Base-by-base conservation (phyloP, 1,284 basidiomycete genomes). In the Fomitiporia mediterranea region DNA sequence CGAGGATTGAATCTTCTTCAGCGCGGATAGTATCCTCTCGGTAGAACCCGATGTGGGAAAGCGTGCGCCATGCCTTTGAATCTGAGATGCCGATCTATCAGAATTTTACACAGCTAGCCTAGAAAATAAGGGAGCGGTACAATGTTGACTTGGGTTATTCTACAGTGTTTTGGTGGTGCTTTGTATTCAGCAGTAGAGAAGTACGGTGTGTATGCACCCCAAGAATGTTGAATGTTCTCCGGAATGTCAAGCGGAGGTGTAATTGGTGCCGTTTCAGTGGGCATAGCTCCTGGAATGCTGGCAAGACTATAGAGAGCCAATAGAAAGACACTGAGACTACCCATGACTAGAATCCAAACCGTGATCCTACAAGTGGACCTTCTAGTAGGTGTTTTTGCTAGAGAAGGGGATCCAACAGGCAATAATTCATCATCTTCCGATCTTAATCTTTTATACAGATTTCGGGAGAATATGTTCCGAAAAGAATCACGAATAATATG, bases 51-150 rank as follows among this genome's bases (percentile, higher is more conserved):
- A 64, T 0, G 91, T 92, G 0, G 92, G 93, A 62, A 79, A 93
- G 30, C 93, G 79, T 1, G 89, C 84, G 0, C 90, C 89, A 64
- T 95, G 93, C 6, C 92, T 76, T 70, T 94, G 86, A 17, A 95
- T 70, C 91, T 93, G 59, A 63, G 60, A 30, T 5, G 21, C 13
- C 64, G 59, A 54, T 59, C 62, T 11, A 53, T 3, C 4, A n/a
- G 15, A 19, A 39, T 21, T 25, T 19, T 23, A 9, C n/a, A 42
- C n/a, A 21, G 13, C 8, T 43, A 11, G 42, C 8, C 8, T 38
- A 50, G 53, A 62, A 42, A 52, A 27, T 6, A 51, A 59, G 19
- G 59, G 34, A 38, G 72, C 80, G n/a, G n/a, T 53, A 87, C 85
- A 59, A 86, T 76, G 65, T 86, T 83, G 42, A 81, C 83, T 72